Conservation (phyloP, 2,329 filamentous ascomycete genomes). For the Fusarium nisikadoi region DNA sequence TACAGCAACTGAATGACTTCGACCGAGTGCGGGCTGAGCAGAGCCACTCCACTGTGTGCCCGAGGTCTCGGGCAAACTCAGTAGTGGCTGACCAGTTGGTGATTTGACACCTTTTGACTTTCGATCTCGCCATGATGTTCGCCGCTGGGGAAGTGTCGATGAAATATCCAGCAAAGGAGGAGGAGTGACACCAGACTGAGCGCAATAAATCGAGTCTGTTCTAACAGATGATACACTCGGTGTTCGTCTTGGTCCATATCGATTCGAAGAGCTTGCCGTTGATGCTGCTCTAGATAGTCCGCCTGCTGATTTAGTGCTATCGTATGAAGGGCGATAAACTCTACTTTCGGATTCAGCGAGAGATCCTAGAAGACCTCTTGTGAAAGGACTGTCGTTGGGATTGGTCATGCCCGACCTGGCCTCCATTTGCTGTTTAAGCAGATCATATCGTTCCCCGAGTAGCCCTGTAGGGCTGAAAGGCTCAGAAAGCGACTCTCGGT, state of each 20-base stretch:
- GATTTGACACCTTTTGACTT: neutral
- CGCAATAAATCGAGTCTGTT: constrained; percentile 8
- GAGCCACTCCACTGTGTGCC: rapidly evolving
- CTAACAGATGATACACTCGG: neutral
- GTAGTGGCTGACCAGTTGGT: rapidly evolving
- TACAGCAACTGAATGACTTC: neutral
- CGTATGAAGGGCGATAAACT: neutral
- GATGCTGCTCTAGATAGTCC: neutral
- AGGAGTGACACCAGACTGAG: neutral
- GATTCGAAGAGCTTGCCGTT: neutral
- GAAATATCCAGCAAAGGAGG: neutral
- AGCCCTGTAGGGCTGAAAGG: constrained; percentile 1
- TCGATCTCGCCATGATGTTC: neutral
- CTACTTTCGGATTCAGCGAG: neutral
- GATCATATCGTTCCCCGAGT: constrained; percentile 2
- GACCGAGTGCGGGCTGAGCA: rapidly evolving
- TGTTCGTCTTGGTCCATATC: neutral
- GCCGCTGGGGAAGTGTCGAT: neutral
- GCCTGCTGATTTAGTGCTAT: rapidly evolving
- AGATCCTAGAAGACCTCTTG: neutral
- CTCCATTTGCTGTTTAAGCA: neutral
- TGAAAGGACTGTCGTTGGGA: neutral
- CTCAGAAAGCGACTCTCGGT: neutral
- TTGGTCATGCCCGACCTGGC: neutral
- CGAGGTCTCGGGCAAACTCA: rapidly evolving